Conservation (phyloP, 177 flowering plant species). For the Tripterygium wilfordii region DNA sequence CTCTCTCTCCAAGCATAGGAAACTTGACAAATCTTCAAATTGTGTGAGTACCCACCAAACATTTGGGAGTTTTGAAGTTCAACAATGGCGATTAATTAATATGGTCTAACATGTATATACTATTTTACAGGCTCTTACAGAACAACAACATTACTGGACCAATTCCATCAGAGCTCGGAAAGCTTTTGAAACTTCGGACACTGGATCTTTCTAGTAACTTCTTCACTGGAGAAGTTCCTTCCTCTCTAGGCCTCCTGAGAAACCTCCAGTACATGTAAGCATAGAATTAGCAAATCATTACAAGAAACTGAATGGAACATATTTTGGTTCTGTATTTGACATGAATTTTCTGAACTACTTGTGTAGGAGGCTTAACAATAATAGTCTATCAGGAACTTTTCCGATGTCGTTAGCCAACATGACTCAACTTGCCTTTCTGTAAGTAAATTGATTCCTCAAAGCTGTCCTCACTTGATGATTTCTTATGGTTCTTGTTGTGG, state of each 20-base stretch:
- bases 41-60: conserved; percentile 48
- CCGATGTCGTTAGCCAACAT: conserved; percentile 51
- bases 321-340: conserved; percentile 2
- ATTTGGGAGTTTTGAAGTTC: not conserved
- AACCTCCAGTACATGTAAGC: conserved; percentile 43
- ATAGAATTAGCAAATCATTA: not conserved
- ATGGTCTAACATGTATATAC: not conserved
- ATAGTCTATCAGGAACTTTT: conserved; percentile 52
- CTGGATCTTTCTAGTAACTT: conserved; percentile 43
- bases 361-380: conserved; percentile 69
- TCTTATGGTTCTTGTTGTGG: not conserved
- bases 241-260: conserved; percentile 26
- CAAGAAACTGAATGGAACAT: not conserved
- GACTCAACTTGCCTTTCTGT: conserved; percentile 63
- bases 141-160: conserved; percentile 43
- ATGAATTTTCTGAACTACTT: conserved; percentile 9
- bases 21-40: conserved; percentile 89
- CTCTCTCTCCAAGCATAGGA: conserved; percentile 87
- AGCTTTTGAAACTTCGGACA: conserved; percentile 35
- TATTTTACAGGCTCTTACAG: conserved; percentile 38
- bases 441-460: conserved; percentile 19
- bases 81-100: too few relatives aligned
- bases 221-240: conserved; percentile 33
- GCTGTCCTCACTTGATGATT: too few relatives aligned
- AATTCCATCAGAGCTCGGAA: conserved; percentile 39